Conservation (phyloP, 1,284 basidiomycete genomes). For the Puccinia coronata region DNA sequence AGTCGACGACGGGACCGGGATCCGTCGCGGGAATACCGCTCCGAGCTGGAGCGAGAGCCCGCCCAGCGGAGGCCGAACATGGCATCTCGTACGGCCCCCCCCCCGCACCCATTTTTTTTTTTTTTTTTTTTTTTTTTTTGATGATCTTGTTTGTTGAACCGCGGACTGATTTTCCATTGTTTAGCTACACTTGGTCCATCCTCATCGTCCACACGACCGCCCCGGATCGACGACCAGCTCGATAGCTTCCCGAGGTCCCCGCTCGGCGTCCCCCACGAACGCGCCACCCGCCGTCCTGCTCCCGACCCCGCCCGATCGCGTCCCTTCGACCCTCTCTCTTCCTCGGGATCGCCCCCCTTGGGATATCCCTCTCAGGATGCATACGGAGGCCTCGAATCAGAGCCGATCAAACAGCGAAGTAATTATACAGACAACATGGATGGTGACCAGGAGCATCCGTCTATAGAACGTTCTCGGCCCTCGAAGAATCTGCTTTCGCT, state of each 20-base stretch:
- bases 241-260: neutral
- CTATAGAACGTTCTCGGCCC: neutral
- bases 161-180: neutral
- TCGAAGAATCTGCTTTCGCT: neutral
- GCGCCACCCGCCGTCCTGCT: constrained; percentile 13
- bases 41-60: constrained; percentile 25
- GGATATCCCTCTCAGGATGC: neutral
- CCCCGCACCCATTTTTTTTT: neutral
- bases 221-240: constrained; percentile 3
- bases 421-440: constrained; percentile 1
- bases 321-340: neutral
- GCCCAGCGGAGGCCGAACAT: constrained; percentile 30
- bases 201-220: neutral
- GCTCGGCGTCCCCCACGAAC: neutral
- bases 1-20: constrained; percentile 37
- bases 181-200: constrained; percentile 13
- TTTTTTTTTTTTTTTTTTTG: constrained; percentile 17
- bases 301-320: constrained; percentile 11
- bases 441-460: neutral
- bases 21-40: constrained; percentile 35
- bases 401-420: constrained; percentile 14
- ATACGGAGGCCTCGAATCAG: constrained; percentile 21
- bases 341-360: neutral
- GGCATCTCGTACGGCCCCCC: constrained; percentile 26
- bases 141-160: neutral